phyloP scores from a whole-genome alignment of 2,329 filamentous ascomycete genomes.

The Diaporthe aspalathi region DNA sequence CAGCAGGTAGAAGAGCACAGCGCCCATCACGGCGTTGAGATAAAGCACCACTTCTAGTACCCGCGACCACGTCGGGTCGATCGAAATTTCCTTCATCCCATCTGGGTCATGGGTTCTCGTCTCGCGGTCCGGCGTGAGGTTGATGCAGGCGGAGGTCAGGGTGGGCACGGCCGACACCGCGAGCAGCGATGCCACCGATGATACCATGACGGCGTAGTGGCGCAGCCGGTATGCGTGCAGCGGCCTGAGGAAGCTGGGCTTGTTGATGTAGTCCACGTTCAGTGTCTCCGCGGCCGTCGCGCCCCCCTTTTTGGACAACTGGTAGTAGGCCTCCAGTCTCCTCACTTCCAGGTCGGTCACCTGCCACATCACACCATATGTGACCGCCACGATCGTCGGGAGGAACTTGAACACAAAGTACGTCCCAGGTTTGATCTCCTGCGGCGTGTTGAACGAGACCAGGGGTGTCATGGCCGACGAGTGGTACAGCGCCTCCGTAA shows the following conservation, averaged over 20 bases:
- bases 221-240: conserved; percentile 69
- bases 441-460: conserved; percentile 61
- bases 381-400: conserved; percentile 70
- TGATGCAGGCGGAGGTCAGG: conserved; percentile 71
- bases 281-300: conserved; percentile 74
- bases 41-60: conserved; percentile 67
- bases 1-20: conserved; percentile 69
- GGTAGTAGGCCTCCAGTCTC: conserved; percentile 74
- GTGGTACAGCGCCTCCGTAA: conserved; percentile 67
- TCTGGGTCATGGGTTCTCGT: conserved; percentile 56
- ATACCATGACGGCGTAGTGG: conserved; percentile 77
- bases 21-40: conserved; percentile 68
- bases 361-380: conserved; percentile 74
- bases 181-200: conserved; percentile 72
- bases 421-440: conserved; percentile 60
- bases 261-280: conserved; percentile 80
- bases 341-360: conserved; percentile 74
- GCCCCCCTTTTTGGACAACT: conserved; percentile 70
- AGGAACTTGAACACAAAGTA: conserved; percentile 74
- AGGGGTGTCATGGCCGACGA: conserved; percentile 58
- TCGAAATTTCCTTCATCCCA: conserved; percentile 63
- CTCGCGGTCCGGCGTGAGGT: conserved; percentile 64
- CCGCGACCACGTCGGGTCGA: conserved; percentile 71
- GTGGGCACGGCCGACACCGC: conserved; percentile 77
- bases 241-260: conserved; percentile 73